Base-by-base conservation (phyloP, 768 basidiomycete genomes). In the Amanita inopinata region DNA sequence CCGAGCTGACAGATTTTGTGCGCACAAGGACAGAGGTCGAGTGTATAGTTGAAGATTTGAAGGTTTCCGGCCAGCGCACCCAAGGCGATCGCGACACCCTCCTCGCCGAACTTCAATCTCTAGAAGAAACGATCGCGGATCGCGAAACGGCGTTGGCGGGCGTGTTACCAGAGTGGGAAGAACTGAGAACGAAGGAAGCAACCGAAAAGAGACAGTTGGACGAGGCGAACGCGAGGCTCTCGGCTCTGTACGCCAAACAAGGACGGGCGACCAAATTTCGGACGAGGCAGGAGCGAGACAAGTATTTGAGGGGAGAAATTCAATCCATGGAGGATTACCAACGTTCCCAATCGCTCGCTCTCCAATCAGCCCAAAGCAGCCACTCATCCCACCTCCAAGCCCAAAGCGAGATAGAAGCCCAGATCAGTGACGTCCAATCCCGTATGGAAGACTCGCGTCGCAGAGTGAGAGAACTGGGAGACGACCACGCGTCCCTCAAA, bases 231-330 rank as follows among this genome's bases (percentile, higher is more conserved):
- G 80, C 85, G 1, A 73, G 70, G 34, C 63, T 97, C 2, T 70
- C 74, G 0, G 75, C 83, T 0, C 67, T 99, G 1, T 91, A 83
- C 55, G 81, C 85, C 2, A 98, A 98, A 56, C 91, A 90, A 57
- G 92, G 92, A 2, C 83, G 96, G 15, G 69, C 83, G 28, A 77
- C 79, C 38, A 86, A 84, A 53, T 99, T 96, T 65, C 66, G 78
- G 15, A 87, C 85, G 10, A 81, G 80, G 53, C 68, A 72, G 0
- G 90, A 93, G 53, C 78, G 96, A 5, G 94, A 99, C 56, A 64
- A 70, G 15, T 97, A 76, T 55, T 70, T 99, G 32, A 68, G 64
- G n/a, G 70, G 72, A n/a, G 88, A 96, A 53, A 83, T 96, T 23
- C 61, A 71, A 1, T 72, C 82, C 1, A 73, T 91, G 50, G 69